Percentiles rank a stretch among this genome's conserved stretches.
These are phyloP conservation scores for Lachnellula occidentalis DNA, from an alignment of 2,329 filamentous ascomycete genomes.

Conservation along the genomic window DNA sequence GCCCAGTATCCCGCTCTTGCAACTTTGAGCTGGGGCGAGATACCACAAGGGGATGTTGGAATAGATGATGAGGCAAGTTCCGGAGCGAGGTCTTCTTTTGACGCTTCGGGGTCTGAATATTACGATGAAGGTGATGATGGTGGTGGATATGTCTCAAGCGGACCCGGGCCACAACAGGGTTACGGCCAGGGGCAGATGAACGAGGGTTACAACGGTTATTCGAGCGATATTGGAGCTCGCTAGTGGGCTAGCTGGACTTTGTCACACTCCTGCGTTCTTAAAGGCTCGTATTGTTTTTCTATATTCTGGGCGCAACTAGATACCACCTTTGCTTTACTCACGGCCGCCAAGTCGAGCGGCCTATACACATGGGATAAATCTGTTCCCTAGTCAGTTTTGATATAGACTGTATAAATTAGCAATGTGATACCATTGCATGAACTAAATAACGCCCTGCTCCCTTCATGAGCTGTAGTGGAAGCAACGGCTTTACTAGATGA, in stretches of 20 bases:
- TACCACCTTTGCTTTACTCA: constrained; percentile 23
- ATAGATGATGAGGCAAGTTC: constrained; percentile 73
- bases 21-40: constrained; percentile 76
- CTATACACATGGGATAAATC: background rate
- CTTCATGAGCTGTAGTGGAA: background rate
- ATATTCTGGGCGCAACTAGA: constrained; percentile 26
- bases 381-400: background rate
- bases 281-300: constrained; percentile 3
- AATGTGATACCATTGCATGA: background rate
- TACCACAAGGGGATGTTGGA: constrained; percentile 56
- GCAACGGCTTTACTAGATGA: background rate
- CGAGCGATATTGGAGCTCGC: constrained; percentile 28
- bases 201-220: constrained; percentile 29
- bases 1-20: constrained; percentile 93
- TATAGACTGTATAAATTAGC: constrained; percentile 2
- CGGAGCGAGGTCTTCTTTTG: constrained; percentile 62
- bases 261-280: constrained; percentile 3
- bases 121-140: constrained; percentile 70
- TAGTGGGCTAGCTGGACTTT: constrained; percentile 8
- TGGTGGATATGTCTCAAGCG: constrained; percentile 55
- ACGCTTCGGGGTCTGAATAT: constrained; percentile 64
- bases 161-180: constrained; percentile 28
- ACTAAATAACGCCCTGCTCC: background rate
- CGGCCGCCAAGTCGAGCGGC: background rate
- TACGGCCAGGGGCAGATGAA: constrained; percentile 27